Base-by-base conservation (phyloP, 345 rosid genomes). In the Eucalyptus polyanthemos region DNA sequence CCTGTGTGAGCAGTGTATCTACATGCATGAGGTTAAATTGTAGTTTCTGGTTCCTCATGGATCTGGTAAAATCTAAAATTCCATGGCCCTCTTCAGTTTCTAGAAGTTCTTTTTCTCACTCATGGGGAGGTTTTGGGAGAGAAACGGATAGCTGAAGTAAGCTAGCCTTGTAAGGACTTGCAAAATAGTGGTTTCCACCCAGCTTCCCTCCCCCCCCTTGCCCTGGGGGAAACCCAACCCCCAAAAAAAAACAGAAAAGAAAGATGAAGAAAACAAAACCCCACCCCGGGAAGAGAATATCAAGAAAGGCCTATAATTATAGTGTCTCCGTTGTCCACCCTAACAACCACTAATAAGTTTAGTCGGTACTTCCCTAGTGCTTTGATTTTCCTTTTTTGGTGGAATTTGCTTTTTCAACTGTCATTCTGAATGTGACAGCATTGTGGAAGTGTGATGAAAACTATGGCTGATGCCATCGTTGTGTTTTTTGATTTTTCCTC, bases 121-220 rank as follows among this genome's bases (percentile, higher is more conserved):
- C 47, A 31, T 40, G 45, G 44, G 80, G 83, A 11, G 83, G 15
- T 21, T 76, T 40, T 76, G 25, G 47, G 45, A 40, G 27, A 34
- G 27, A 76, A 76, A 76, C 11, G 27, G 45, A 72, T 69, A 37
- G 83, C 22, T 37, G 83, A 72, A 72, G 25, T 21, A 72, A 72
- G 47, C 83, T 37, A 37, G 27, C 27, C 83, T 72, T 72, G 45
- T 72, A 19, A 21, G 25, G 11, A 72, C 7, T 72, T 17, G 13
- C 25, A 53, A 53, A 19, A 53, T 53, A 53, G 58, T 53, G 58
- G 10, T 53, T 53, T 53, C 25, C 58, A 8, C 25, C 5, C 25
- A 21, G 45, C 11, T 2, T 21, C 11, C 25, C 24, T 0, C 1
- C 24, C 58, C 24, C 56, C 11, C 19, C n/a, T 14, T 1, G 1